Evolutionary conservation across 1,284 basidiomycete species (phyloP).

Genomic region (Sporisorium exsertum): DNA sequence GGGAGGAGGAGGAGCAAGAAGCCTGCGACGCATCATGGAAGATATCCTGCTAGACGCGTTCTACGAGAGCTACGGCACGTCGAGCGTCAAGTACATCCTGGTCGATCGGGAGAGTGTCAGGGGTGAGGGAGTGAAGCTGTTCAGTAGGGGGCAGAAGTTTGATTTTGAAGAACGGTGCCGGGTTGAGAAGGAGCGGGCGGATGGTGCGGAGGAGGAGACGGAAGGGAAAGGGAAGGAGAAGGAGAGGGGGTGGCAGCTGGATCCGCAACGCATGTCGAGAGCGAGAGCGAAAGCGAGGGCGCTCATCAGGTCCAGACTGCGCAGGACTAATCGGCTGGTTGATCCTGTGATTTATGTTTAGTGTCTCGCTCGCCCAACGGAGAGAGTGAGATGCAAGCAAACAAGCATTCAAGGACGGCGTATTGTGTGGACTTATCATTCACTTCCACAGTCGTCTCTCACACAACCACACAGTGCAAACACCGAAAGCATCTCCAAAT

Average conservation of each 20-base stretch:
- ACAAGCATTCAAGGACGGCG: too few relatives aligned
- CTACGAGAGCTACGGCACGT: constrained; percentile 32
- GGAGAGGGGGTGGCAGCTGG: not conserved
- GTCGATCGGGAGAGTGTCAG: constrained; percentile 18
- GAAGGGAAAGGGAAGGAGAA: not conserved
- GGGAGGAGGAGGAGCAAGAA: constrained; percentile 78
- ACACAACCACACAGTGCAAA: too few relatives aligned
- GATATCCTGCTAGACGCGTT: constrained; percentile 61
- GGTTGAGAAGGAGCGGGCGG: constrained; percentile 9
- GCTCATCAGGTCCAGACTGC: constrained; percentile 17
- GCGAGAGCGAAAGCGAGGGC: constrained; percentile 20
- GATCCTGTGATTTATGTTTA: constrained; percentile 49
- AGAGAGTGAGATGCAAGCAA: too few relatives aligned
- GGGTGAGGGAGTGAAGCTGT: constrained; percentile 20
- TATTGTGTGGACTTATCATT: too few relatives aligned
- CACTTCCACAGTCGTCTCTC: too few relatives aligned
- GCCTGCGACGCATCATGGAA: constrained; percentile 87
- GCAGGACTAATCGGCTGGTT: constrained; percentile 32
- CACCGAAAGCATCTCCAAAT: too few relatives aligned
- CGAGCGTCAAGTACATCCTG: constrained; percentile 30
- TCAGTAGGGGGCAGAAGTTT: constrained; percentile 35
- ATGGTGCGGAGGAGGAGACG: not conserved
- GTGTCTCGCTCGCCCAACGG: not conserved
- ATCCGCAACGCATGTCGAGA: not conserved
- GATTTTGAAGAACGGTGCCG: constrained; percentile 19